Percentiles rank a stretch among this genome's conserved stretches.
Conservation (phyloP, 306 rosid genomes). For the Acacia acuminata region DNA sequence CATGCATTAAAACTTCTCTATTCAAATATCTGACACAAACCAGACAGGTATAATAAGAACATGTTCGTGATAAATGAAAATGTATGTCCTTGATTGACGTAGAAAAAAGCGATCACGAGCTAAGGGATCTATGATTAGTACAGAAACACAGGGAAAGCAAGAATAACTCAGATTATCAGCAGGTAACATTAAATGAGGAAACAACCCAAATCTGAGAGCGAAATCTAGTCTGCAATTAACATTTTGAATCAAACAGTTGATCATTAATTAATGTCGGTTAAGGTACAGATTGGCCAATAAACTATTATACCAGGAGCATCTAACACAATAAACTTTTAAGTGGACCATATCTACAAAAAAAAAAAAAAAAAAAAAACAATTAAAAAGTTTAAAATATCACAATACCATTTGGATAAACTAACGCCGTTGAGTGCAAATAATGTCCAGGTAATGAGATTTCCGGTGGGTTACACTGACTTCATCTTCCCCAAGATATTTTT, state of each 20-base stretch:
- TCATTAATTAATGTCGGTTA: neutral
- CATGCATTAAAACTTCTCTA: neutral
- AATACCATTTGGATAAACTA: too few relatives aligned
- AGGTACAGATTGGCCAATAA: too few relatives aligned
- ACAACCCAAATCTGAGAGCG: neutral
- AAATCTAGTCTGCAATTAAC: neutral
- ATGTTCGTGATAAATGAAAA: conserved; percentile 5
- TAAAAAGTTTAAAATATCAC: too few relatives aligned
- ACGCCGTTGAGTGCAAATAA: too few relatives aligned
- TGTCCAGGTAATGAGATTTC: too few relatives aligned
- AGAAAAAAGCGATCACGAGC: neutral
- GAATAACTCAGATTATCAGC: neutral
- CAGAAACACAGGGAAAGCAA: neutral
- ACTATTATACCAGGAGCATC: too few relatives aligned
- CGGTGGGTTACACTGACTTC: too few relatives aligned
- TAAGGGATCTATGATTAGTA: neutral
- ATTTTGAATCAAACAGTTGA: neutral
- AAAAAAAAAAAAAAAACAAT: too few relatives aligned
- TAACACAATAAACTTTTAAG: too few relatives aligned
- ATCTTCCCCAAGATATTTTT: too few relatives aligned
- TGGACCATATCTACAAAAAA: too few relatives aligned
- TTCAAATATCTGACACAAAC: conserved; percentile 14
- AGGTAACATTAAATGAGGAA: neutral
- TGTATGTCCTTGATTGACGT: conserved; percentile 2
- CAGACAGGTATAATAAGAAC: neutral